Evolutionary conservation across 2,329 filamentous ascomycete genomes (phyloP), one percentile per base, ranked within the genome.

Genomic region (Cladosporium halotolerans): DNA sequence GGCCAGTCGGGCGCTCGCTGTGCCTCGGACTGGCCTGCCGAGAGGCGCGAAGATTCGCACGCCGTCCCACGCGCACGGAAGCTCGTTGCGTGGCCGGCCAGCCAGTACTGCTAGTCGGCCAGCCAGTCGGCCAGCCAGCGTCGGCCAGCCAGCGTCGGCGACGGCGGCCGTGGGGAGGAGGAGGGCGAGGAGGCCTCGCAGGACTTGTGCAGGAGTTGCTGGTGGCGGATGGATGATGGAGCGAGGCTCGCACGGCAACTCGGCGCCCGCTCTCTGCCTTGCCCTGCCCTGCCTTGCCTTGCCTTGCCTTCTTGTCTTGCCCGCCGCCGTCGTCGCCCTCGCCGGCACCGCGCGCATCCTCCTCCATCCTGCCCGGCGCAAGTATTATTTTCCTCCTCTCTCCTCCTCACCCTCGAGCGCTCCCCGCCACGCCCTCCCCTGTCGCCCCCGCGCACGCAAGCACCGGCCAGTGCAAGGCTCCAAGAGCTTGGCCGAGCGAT

Each of bases 401-500:
- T 36, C 36, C n/a, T 39, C 36, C 8, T 8, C 34, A 14, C 36
- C 36, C n/a, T 13, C 36, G 36, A 2, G n/a, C 7, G 2, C 7
- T 14, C 11, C n/a, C n/a, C 4, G 36, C 36, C 36, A 11, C 36
- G 11, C 8, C 36, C 36, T 14, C 36, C n/a, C 10, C 36, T 14
- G 16, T 14, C 23, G 23, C 23, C 7, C 46, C 14, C 28, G 42
- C 41, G 13, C 48, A 51, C 34, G 40, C 48, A 48, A 36, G 33
- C 33, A 39, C 39, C 38, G 34, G 46, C 34, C 38, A 42, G 46
- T 42, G 39, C 46, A 34, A 42, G 33, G 3, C 33, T 39, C 48
- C 48, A 51, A 51, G 40, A 19, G 13, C 48, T 51, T 51, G 48
- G 48, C 48, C 33, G 28, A 16, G 10, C 16, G 50, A 53, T 46